These are phyloP conservation scores for Geranium incanum DNA, from an alignment of 441 rosid genomes.

Conservation along the genomic window DNA sequence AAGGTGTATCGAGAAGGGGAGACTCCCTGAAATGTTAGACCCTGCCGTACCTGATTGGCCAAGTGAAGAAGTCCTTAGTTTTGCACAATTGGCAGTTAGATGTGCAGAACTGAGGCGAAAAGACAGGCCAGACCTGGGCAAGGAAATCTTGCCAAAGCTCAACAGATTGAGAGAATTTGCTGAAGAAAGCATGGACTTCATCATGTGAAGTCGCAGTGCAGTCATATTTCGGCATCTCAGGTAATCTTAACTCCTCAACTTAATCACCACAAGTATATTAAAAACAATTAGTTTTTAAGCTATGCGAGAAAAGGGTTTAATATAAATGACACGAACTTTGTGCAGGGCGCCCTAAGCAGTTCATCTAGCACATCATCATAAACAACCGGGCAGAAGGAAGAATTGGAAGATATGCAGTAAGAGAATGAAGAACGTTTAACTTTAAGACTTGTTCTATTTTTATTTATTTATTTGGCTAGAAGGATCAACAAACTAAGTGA, in stretches of 20 bases:
- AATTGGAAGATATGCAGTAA: neutral
- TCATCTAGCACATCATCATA: neutral
- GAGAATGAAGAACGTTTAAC: neutral
- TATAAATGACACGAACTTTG: too few species aligned
- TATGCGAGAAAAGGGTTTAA: too few species aligned
- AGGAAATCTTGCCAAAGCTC: constrained; percentile 18
- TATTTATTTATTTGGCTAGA: neutral
- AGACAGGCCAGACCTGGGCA: constrained; percentile 16
- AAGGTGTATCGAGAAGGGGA: constrained; percentile 14
- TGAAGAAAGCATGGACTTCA: neutral
- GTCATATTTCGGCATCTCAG: too few species aligned
- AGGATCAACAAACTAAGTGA: neutral
- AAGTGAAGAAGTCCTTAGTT: constrained; percentile 9
- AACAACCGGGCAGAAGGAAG: neutral
- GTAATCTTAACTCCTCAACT: too few species aligned
- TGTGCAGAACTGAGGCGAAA: constrained; percentile 17
- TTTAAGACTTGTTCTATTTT: neutral
- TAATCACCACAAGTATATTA: too few species aligned
- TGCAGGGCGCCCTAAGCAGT: too few species aligned
- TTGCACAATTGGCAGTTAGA: constrained; percentile 11
- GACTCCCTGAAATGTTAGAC: constrained; percentile 13
- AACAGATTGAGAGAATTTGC: constrained; percentile 17
- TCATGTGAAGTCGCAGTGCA: too few species aligned
- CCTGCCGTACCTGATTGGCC: constrained; percentile 20
- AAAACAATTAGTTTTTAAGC: too few species aligned